Evolutionary conservation across 2,329 filamentous ascomycete species (phyloP).

Genomic region (Penicillium decumbens): DNA sequence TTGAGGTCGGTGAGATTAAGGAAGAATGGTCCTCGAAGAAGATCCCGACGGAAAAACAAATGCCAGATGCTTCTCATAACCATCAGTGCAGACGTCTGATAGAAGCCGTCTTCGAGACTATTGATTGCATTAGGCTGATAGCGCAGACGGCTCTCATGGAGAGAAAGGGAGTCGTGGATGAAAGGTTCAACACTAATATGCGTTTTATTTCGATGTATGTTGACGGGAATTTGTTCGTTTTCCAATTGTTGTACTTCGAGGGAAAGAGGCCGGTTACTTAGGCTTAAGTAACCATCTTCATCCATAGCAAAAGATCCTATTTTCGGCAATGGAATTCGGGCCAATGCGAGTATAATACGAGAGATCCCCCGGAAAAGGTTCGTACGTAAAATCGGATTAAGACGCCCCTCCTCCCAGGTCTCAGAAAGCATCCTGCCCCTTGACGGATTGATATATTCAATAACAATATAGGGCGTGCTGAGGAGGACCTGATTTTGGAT

Average conservation of each 20-base stretch:
- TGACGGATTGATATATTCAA: constrained; percentile 12
- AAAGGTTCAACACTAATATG: constrained; percentile 8
- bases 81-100: constrained; percentile 21
- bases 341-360: neutral
- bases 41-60: constrained; percentile 27
- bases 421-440: constrained; percentile 16
- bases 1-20: constrained; percentile 40
- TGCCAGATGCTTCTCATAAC: constrained; percentile 26
- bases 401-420: constrained; percentile 9
- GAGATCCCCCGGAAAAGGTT: constrained; percentile 7
- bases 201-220: constrained; percentile 2
- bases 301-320: constrained; percentile 7
- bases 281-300: constrained; percentile 16
- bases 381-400: constrained; percentile 1
- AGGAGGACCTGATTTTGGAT: too few species aligned
- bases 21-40: constrained; percentile 35
- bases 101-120: constrained; percentile 2
- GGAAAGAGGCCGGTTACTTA: constrained; percentile 11
- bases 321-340: constrained; percentile 3
- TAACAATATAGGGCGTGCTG: constrained; percentile 10
- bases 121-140: constrained; percentile 27
- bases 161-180: constrained; percentile 1
- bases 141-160: constrained; percentile 9
- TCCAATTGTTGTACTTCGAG: constrained; percentile 8
- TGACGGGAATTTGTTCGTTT: neutral